Conservation (phyloP, 139 green algal genomes). For the Yamagishiella unicocca region DNA sequence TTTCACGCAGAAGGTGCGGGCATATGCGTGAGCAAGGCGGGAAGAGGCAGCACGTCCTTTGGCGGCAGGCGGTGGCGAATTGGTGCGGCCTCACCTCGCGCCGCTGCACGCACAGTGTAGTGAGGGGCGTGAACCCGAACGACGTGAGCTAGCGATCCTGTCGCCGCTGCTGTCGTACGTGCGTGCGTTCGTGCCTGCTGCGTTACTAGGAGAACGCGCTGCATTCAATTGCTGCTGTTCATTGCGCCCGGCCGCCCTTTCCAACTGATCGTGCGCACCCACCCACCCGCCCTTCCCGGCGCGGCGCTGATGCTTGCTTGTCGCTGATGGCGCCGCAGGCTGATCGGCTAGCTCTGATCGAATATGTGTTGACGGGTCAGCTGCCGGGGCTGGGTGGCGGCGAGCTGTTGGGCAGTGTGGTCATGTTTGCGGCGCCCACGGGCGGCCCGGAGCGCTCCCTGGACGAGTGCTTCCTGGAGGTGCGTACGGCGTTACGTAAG, state of each 20-base stretch:
- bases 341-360: constrained; percentile 47
- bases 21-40: neutral
- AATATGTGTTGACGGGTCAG: constrained; percentile 56
- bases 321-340: too few relatives aligned
- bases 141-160: too few relatives aligned
- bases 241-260: neutral
- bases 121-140: too few relatives aligned
- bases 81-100: too few relatives aligned
- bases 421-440: constrained; percentile 57
- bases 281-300: neutral
- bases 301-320: too few relatives aligned
- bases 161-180: too few relatives aligned
- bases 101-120: too few relatives aligned
- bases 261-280: neutral
- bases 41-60: neutral
- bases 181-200: neutral
- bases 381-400: constrained; percentile 25
- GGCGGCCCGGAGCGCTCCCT: constrained; percentile 24
- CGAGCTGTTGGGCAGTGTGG: constrained; percentile 53
- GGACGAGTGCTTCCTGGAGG: constrained; percentile 52
- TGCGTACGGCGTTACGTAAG: too few relatives aligned
- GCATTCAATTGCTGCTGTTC: neutral
- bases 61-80: neutral
- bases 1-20: constrained; percentile 30
- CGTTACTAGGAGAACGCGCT: neutral